Percentiles rank a stretch among this genome's conserved stretches.
Conservation (phyloP, 2,329 filamentous ascomycete species). For the Epichloe hybrida region DNA sequence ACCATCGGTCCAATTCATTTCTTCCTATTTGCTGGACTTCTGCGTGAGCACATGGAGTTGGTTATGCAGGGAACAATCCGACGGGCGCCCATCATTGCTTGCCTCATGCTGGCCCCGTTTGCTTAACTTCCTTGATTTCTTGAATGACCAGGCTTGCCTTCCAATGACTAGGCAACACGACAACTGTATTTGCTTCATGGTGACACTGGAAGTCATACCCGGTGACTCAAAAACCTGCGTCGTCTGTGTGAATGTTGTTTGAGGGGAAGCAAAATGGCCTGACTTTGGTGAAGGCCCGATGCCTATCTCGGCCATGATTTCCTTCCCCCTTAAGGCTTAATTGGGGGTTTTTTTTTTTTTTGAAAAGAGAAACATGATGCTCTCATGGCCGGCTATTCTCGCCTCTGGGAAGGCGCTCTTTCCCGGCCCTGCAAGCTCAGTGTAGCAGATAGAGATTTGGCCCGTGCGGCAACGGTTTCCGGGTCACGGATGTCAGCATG, state of each 20-base stretch:
- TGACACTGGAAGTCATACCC: constrained; percentile 3
- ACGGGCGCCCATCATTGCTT: neutral
- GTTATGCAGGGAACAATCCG: neutral
- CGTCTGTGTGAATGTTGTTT: constrained; percentile 3
- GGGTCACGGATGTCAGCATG: neutral
- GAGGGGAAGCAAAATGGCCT: constrained; percentile 2
- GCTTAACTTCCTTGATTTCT: neutral
- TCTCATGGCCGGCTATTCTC: neutral
- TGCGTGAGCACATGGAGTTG: neutral
- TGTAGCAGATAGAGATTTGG: neutral
- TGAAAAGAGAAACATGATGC: no score
- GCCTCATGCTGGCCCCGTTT: neutral
- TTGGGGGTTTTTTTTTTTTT: neutral
- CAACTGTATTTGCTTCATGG: neutral
- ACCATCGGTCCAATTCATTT: neutral
- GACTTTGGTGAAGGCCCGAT: constrained; percentile 7
- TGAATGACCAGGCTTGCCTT: neutral
- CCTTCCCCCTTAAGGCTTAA: neutral
- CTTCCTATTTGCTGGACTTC: neutral
- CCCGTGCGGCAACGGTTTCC: neutral
- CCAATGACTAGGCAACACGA: neutral
- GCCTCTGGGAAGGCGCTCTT: neutral
- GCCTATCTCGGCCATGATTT: neutral
- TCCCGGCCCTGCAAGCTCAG: neutral
- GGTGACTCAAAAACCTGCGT: constrained; percentile 3